Evolutionary conservation across 768 basidiomycete species (phyloP).

Genomic region (Coprinellus aureogranulatus): DNA sequence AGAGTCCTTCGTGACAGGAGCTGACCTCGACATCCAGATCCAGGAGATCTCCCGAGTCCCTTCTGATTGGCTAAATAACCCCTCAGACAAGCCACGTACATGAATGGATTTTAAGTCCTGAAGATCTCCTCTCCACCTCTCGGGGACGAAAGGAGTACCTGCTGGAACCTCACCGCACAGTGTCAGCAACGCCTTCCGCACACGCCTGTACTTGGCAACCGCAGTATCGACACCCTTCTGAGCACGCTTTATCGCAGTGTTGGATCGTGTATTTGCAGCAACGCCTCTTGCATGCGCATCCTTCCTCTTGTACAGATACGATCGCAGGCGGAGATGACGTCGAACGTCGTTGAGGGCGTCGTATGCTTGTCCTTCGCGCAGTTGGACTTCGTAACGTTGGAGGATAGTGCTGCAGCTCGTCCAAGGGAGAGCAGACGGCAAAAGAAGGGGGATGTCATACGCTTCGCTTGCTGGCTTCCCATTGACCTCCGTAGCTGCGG

Average conservation of each 20-base stretch:
- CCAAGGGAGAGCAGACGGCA: not conserved
- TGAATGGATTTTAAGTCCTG: not conserved
- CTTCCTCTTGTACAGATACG: not conserved
- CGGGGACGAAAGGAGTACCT: not conserved
- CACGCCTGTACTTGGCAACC: not conserved
- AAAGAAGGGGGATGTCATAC: not conserved
- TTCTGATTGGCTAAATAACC: not conserved
- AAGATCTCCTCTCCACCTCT: not conserved
- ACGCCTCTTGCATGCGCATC: not conserved
- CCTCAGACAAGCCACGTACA: not conserved
- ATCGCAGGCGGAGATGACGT: not conserved
- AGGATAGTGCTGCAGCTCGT: not conserved
- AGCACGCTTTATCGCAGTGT: not conserved
- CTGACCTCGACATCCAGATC: not conserved
- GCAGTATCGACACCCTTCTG: not conserved
- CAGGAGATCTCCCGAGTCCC: not conserved
- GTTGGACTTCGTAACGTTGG: not conserved
- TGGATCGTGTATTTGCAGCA: not conserved
- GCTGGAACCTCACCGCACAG: not conserved
- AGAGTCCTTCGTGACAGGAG: not conserved
- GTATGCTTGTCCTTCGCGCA: not conserved
- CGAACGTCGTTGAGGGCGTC: not conserved
- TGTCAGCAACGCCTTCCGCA: not conserved
- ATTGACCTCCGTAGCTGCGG: not conserved
- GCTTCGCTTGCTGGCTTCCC: not conserved